Evolutionary conservation across 768 basidiomycete species (phyloP), one percentile per base, ranked within the genome.

Genomic region (Gelatoporia subvermispora): DNA sequence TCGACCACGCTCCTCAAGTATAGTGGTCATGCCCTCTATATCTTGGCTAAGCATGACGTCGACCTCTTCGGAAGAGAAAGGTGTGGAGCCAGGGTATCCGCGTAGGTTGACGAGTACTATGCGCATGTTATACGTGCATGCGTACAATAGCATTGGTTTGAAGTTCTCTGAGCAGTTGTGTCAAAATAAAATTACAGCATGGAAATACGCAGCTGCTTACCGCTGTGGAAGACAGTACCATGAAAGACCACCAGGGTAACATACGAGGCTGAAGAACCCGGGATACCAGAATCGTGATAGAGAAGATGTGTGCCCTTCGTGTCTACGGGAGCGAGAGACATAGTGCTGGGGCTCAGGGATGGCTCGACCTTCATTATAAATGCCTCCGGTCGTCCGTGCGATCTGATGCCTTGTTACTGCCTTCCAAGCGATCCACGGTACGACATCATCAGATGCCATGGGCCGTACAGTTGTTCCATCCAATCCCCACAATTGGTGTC

Each of bases 1-100:
- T 13, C 52, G 42, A 1, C 65, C 70, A 2, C 66, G 62, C 1
- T 49, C 59, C 37, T 57, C 51, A 24, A 71, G 34, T 23, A 61
- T 61, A 2, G 36, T 49, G 15, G 52, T 53, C 45, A 63, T 66
- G 25, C 45, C 56, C 0, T 52, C 56, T 3, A 31, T 13, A 31
- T 31, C 28, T 31, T 54, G 41, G 15, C 34, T 49, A 31, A 5
- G 28, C 28, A 31, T 17, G 66, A 54, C 35, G 21, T 45, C 52
- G 3, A 59, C 17, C 9, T 65, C 62, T n/a, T 37, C 47, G 4
- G 18, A 18, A 2, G 59, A 43, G 55, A 50, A 55, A 4, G 57
- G 55, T 4, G 60, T 51, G 5, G 64, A 63, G 0, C 62, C 59
- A 1, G 56, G 59, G 35, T 63, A 65, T 24, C 55, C 61, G 11